These are phyloP conservation scores for Triticum turgidum DNA, from an alignment of 176 grass and related monocot genomes.

Conservation along the genomic window DNA sequence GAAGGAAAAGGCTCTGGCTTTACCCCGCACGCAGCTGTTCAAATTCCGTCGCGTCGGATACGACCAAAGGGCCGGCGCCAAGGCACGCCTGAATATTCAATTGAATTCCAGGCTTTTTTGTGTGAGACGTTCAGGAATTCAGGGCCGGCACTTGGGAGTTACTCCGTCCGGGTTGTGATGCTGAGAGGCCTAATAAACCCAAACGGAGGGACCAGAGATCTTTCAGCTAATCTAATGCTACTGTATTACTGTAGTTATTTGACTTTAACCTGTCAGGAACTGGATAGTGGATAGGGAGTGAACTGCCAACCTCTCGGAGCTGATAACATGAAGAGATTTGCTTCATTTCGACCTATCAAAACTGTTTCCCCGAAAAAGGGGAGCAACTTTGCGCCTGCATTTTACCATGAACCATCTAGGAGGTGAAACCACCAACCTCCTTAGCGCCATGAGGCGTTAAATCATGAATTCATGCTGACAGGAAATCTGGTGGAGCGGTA, in stretches of 20 bases:
- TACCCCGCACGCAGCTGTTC: background rate
- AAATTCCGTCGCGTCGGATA: slow-evolving; percentile 30
- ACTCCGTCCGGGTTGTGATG: background rate
- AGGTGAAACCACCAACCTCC: background rate
- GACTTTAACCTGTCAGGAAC: background rate
- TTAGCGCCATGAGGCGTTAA: background rate
- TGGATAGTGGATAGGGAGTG: background rate
- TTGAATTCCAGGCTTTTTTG: no score
- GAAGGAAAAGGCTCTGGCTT: no score
- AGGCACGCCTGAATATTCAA: slow-evolving; percentile 26
- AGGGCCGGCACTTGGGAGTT: slow-evolving; percentile 4
- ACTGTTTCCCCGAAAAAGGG: background rate
- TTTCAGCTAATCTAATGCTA: background rate
- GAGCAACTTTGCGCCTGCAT: background rate
- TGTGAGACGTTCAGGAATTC: background rate
- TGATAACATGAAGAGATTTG: background rate
- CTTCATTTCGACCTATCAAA: background rate
- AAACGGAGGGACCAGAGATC: background rate
- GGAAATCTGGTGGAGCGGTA: background rate
- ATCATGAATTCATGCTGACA: background rate
- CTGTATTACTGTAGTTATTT: background rate
- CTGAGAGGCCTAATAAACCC: no score
- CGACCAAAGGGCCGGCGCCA: slow-evolving; percentile 40
- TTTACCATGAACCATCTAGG: background rate
- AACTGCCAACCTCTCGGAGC: background rate